phyloP scores from a whole-genome alignment of 1,284 basidiomycete species.

The Kalmanozyma brasiliensis region DNA sequence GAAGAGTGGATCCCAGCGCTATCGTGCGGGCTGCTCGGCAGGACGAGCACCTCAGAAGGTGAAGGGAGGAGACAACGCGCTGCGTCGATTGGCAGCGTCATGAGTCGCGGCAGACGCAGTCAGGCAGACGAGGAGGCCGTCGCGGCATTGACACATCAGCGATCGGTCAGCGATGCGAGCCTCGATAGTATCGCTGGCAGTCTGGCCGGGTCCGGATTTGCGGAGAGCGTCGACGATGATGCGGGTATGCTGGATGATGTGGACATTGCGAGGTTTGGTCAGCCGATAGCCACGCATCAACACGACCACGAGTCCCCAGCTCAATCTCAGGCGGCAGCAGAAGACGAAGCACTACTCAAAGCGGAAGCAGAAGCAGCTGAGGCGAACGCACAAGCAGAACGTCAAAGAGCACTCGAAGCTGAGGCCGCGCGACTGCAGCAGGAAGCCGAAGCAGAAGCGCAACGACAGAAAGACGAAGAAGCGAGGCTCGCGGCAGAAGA shows the following conservation, averaged over 20 bases:
- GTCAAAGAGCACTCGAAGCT: slow-evolving; percentile 16
- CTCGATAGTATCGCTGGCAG: slow-evolving; percentile 36
- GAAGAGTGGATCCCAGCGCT: slow-evolving; percentile 17
- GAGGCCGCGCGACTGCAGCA: slow-evolving; percentile 20
- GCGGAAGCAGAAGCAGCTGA: slow-evolving; percentile 9
- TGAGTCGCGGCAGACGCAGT: slow-evolving; percentile 24
- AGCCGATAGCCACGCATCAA: background rate
- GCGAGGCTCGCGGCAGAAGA: slow-evolving; percentile 48
- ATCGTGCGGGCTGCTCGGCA: slow-evolving; percentile 33
- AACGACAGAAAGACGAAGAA: slow-evolving; percentile 41
- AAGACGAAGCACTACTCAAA: slow-evolving; percentile 10
- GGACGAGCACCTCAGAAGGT: background rate
- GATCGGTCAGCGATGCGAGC: slow-evolving; percentile 36
- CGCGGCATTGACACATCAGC: slow-evolving; percentile 21
- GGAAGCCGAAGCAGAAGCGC: slow-evolving; percentile 43
- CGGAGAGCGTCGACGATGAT: slow-evolving; percentile 48
- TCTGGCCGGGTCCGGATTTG: slow-evolving; percentile 22
- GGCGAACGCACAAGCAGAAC: slow-evolving; percentile 11
- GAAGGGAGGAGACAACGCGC: slow-evolving; percentile 14
- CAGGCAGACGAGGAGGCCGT: background rate
- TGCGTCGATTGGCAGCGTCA: slow-evolving; percentile 38
- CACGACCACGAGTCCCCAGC: no score
- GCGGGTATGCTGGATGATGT: slow-evolving; percentile 55
- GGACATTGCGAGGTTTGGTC: slow-evolving; percentile 44
- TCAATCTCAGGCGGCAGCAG: slow-evolving; percentile 9